phyloP scores from a whole-genome alignment of 257 asterid genomes.

The Solanum tarapatanum region DNA sequence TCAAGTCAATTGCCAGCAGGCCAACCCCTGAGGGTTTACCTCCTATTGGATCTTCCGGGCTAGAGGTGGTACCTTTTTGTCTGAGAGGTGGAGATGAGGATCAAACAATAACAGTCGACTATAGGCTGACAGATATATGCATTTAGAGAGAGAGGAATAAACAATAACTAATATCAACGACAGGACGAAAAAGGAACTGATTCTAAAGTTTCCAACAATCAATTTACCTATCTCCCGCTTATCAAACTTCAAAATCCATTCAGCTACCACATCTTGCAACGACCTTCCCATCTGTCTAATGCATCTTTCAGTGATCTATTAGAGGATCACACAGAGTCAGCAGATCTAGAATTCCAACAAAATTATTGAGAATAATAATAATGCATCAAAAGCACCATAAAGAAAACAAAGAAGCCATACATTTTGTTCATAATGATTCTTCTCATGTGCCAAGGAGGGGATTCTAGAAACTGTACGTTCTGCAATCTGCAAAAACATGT shows the following conservation, averaged over 20 bases:
- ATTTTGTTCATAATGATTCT: slow-evolving; percentile 81
- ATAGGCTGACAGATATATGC: background rate
- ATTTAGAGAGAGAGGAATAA: background rate
- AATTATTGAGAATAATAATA: background rate
- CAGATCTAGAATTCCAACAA: background rate
- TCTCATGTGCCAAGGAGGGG: slow-evolving; percentile 81
- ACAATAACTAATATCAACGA: background rate
- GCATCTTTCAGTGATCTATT: slow-evolving; percentile 77
- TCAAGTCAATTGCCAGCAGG: no score
- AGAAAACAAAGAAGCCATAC: slow-evolving; percentile 24
- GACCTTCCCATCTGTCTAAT: slow-evolving; percentile 62
- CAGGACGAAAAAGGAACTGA: background rate
- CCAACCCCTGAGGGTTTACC: no score
- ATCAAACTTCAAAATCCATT: slow-evolving; percentile 55
- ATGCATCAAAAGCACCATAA: background rate
- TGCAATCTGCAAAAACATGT: slow-evolving; percentile 39
- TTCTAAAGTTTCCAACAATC: background rate
- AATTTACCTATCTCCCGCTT: slow-evolving; percentile 65
- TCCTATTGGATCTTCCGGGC: background rate
- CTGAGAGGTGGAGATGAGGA: background rate
- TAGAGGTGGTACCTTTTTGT: background rate
- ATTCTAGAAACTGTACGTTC: slow-evolving; percentile 49
- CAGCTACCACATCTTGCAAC: slow-evolving; percentile 76
- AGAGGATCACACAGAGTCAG: background rate
- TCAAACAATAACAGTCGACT: background rate